These are phyloP conservation scores for Diaporthe capsici DNA, from an alignment of 2,329 filamentous ascomycete species.

Conservation along the genomic window DNA sequence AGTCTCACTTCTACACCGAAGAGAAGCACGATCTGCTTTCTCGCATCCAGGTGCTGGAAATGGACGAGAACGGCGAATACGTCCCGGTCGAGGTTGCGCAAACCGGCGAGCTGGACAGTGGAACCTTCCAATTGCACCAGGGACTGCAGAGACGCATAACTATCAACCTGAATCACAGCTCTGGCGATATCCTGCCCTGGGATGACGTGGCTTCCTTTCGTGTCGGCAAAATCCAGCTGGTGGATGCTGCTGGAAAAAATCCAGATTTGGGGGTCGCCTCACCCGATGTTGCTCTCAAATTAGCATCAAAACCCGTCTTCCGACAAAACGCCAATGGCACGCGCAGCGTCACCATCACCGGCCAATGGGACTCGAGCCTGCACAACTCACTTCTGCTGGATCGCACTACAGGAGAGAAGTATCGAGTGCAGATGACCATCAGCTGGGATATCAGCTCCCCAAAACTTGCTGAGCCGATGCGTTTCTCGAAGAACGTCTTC, in stretches of 20 bases:
- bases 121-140: conserved; percentile 95
- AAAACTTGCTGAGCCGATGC: conserved; percentile 89
- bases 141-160: conserved; percentile 91
- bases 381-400: conserved; percentile 96
- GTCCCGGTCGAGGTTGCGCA: conserved; percentile 94
- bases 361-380: conserved; percentile 96
- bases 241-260: conserved; percentile 88
- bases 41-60: conserved; percentile 88
- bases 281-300: conserved; percentile 81
- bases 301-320: conserved; percentile 83
- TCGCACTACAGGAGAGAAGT: conserved; percentile 91
- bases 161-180: conserved; percentile 91
- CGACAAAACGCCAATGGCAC: conserved; percentile 92
- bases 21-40: conserved; percentile 95
- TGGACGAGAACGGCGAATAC: conserved; percentile 92
- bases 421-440: conserved; percentile 89
- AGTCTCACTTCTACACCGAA: conserved; percentile 93
- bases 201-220: conserved; percentile 83
- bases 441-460: conserved; percentile 88
- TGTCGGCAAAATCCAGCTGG: conserved; percentile 84
- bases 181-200: conserved; percentile 90
- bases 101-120: conserved; percentile 84
- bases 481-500: conserved; percentile 84
- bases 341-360: conserved; percentile 85
- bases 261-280: conserved; percentile 82